Evolutionary conservation across 176 grass and related monocot genomes (phyloP).

Genomic region (Ananas comosus): DNA sequence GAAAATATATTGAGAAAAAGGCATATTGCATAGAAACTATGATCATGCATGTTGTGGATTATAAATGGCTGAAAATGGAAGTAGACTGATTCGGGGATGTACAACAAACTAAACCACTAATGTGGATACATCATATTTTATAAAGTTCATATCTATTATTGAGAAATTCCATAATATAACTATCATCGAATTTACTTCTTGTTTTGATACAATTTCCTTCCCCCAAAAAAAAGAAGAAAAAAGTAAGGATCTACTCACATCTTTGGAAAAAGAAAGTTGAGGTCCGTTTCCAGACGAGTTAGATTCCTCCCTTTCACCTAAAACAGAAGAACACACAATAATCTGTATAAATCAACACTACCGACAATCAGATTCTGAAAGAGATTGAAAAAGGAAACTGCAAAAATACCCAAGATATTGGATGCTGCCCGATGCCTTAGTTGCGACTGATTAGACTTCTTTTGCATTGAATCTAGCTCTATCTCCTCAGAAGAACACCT

Average conservation of each 20-base stretch:
- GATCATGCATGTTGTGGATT: neutral
- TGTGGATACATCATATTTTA: too few relatives aligned
- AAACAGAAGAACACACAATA: neutral
- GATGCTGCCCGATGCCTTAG: conserved; percentile 50
- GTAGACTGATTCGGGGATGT: neutral
- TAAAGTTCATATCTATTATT: too few relatives aligned
- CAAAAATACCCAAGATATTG: conserved; percentile 30
- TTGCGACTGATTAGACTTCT: conserved; percentile 24
- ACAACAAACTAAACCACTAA: too few relatives aligned
- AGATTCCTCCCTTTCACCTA: conserved; percentile 27
- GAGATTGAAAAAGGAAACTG: conserved; percentile 17
- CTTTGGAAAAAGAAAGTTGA: conserved; percentile 18
- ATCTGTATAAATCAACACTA: conserved; percentile 7
- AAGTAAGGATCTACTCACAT: conserved; percentile 36
- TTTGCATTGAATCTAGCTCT: conserved; percentile 6
- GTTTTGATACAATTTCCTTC: neutral
- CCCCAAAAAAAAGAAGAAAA: neutral
- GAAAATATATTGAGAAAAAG: neutral
- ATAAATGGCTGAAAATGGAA: neutral
- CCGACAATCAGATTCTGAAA: conserved; percentile 9
- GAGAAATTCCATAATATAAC: too few relatives aligned
- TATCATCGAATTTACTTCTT: neutral
- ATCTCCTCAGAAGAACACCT: conserved; percentile 17
- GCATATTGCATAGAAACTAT: neutral
- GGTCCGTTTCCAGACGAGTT: conserved; percentile 21